Evolutionary conservation across 805 yeast genomes (phyloP).

Genomic region (Saturnispora sekii): DNA sequence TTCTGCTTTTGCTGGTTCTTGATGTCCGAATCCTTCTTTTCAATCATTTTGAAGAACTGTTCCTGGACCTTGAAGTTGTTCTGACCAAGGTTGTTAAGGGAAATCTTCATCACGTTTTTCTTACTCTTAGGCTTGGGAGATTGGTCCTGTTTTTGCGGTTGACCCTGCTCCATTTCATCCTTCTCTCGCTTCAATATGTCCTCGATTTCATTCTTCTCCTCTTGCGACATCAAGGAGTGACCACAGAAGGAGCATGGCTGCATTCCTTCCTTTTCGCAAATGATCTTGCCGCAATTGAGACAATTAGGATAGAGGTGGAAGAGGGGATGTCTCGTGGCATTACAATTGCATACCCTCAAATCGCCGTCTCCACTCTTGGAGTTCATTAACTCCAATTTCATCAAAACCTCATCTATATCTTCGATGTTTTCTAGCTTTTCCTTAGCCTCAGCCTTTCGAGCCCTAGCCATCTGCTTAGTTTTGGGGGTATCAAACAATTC

Average conservation of each 20-base stretch:
- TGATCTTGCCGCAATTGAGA: slow-evolving; percentile 85
- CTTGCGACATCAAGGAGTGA: slow-evolving; percentile 45
- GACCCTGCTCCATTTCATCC: slow-evolving; percentile 29
- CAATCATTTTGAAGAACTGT: slow-evolving; percentile 48
- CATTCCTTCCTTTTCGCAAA: slow-evolving; percentile 81
- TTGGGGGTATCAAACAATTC: slow-evolving; percentile 36
- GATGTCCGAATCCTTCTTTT: slow-evolving; percentile 34
- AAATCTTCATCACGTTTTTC: slow-evolving; percentile 41
- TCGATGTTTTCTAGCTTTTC: slow-evolving; percentile 40
- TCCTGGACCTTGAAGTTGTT: slow-evolving; percentile 65
- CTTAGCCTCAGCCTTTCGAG: slow-evolving; percentile 22
- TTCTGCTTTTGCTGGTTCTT: slow-evolving; percentile 26
- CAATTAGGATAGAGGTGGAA: slow-evolving; percentile 91
- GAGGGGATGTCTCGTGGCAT: slow-evolving; percentile 81
- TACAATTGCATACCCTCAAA: slow-evolving; percentile 54
- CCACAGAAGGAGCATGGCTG: slow-evolving; percentile 88
- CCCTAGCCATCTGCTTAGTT: slow-evolving; percentile 11
- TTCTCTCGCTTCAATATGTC: slow-evolving; percentile 46
- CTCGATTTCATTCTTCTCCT: slow-evolving; percentile 53
- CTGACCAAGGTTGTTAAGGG: slow-evolving; percentile 50
- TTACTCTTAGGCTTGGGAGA: slow-evolving; percentile 19
- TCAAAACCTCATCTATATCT: slow-evolving; percentile 41
- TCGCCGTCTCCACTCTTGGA: slow-evolving; percentile 7
- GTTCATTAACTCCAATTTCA: slow-evolving; percentile 32
- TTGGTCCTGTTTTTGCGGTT: slow-evolving; percentile 8